These are phyloP conservation scores for Pogostemon cablin DNA, from an alignment of 257 asterid genomes.

Conservation along the genomic window DNA sequence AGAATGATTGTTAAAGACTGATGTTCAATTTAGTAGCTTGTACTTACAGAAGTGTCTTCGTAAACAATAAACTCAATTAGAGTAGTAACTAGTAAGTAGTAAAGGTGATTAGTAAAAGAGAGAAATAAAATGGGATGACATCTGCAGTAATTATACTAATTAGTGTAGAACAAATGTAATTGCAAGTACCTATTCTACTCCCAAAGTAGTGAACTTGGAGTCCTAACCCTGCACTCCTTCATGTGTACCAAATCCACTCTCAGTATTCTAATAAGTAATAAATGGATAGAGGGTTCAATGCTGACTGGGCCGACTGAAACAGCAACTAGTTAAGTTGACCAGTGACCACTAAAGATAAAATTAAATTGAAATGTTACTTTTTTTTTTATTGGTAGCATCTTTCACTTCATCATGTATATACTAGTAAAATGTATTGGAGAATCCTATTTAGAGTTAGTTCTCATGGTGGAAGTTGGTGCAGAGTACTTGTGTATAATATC, in stretches of 20 bases:
- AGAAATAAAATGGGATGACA: constrained; percentile 17
- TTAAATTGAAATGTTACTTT: not conserved
- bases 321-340: not conserved
- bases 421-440: constrained; percentile 16
- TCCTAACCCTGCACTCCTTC: not conserved
- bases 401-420: not conserved
- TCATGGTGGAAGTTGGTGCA: constrained; percentile 19
- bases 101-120: constrained; percentile 11
- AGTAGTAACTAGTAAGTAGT: not conserved
- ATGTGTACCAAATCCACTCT: not conserved
- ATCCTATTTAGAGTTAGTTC: not conserved
- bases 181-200: not conserved
- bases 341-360: constrained; percentile 8
- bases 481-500: constrained; percentile 18
- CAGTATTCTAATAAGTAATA: not conserved
- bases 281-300: not conserved
- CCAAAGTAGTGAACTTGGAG: constrained; percentile 14
- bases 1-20: not conserved
- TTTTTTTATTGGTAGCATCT: constrained; percentile 21
- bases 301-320: not conserved
- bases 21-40: not conserved
- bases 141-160: not conserved
- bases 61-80: not conserved
- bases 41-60: not conserved
- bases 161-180: not conserved